Evolutionary conservation across 2,329 filamentous ascomycete species (phyloP).

Genomic region (Sporothrix dimorphospora): DNA sequence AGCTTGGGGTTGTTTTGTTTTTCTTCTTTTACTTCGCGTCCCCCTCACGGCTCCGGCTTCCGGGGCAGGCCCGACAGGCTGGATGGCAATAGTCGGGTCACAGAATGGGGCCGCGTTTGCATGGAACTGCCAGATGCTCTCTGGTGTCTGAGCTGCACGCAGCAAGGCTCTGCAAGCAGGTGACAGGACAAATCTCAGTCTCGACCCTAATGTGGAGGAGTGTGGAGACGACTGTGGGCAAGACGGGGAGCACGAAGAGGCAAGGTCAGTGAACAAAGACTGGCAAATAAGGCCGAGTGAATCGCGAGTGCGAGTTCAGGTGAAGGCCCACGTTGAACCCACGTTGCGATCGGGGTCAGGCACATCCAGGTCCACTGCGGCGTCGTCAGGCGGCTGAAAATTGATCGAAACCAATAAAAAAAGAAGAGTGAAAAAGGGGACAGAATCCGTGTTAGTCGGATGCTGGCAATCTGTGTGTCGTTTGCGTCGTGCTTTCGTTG

Average conservation of each 20-base stretch:
- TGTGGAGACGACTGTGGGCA: too few species aligned
- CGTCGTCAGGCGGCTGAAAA: not conserved
- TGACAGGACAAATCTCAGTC: not conserved
- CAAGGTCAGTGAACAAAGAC: not conserved
- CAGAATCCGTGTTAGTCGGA: not conserved
- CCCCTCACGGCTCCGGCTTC: not conserved
- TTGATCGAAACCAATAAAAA: not conserved
- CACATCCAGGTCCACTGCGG: not conserved
- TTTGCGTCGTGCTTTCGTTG: not conserved
- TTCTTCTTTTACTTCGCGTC: not conserved
- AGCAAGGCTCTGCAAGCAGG: too few species aligned
- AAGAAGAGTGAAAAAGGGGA: not conserved
- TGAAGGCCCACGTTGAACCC: not conserved
- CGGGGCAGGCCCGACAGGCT: not conserved
- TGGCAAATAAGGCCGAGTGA: not conserved
- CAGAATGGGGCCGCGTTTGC: not conserved
- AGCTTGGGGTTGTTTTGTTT: conserved; percentile 1
- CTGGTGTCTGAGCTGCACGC: too few species aligned
- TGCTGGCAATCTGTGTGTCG: not conserved
- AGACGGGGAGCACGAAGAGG: not conserved
- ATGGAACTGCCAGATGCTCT: too few species aligned
- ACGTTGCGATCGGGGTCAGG: not conserved
- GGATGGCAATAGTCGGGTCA: not conserved
- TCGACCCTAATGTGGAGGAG: not conserved
- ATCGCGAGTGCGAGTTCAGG: too few species aligned